Base-by-base conservation (phyloP, 2,329 filamentous ascomycete genomes). In the Orbilia oligospora region DNA sequence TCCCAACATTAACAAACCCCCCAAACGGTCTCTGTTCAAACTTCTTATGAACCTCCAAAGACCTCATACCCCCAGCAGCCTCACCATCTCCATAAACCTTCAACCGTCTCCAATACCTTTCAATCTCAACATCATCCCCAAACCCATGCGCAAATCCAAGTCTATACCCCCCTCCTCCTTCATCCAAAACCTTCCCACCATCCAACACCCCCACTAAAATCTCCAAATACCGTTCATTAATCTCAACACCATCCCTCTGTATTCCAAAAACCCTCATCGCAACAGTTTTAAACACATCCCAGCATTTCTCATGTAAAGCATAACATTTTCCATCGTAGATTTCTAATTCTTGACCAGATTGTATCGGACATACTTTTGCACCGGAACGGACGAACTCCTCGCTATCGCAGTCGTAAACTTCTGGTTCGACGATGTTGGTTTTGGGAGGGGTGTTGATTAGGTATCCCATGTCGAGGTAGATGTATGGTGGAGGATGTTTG, bases 261-360 rank as follows among this genome's bases (percentile, higher is more conserved):
- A 12, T 36, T 9, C 33, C 30, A 16, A 9, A 20, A 16, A 69
- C 5, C 22, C 14, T 33, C 6, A 16, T 5, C 20, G 24, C 71
- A 5, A 69, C n/a, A 1, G 1, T 9, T 6, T 38, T 8, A 55
- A 72, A 61, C 18, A 12, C 44, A 0, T 6, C 0, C 71, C 46
- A 63, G 22, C 71, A 76, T 6, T 18, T 12, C 0, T 10, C 18
- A 24, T 76, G 71, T 0, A 76, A 41, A 9, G 56, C 46, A 16
- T 64, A 76, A 36, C 56, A 69, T 22, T 46, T 76, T 20, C 71
- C 71, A 22, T 70, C 71, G 1, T 63, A 67, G 0, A 22, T 20
- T 33, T 65, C 55, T 16, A 30, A 8, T 18, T 55, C 58, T 1
- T 1, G 10, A 0, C 9, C n/a, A 0, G 36, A 6, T 5, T 14